Conservation (phyloP, 306 rosid species). For the Comarum palustre region DNA sequence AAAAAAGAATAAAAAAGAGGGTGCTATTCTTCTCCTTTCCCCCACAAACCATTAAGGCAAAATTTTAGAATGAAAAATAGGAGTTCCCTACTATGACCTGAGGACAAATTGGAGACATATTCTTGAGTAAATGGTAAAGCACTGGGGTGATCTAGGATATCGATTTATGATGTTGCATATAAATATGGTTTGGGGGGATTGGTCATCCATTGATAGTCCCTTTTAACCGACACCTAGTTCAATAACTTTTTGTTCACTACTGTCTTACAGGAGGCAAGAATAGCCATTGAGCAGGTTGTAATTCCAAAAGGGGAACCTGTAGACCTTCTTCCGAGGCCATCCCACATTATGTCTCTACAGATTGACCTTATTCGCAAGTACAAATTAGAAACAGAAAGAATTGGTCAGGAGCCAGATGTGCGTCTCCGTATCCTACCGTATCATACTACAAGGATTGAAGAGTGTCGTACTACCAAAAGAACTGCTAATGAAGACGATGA, state of each 20-base stretch:
- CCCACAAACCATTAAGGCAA: background rate
- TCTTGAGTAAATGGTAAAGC: background rate
- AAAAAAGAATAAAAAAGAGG: background rate
- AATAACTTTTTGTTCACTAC: background rate
- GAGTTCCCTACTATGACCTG: background rate
- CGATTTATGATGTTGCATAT: background rate
- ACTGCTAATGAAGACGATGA: slow-evolving; percentile 29
- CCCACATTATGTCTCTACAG: slow-evolving; percentile 58
- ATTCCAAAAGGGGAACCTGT: slow-evolving; percentile 73
- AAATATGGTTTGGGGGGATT: background rate
- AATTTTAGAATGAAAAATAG: background rate
- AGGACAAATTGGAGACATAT: background rate
- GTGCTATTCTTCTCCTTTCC: background rate
- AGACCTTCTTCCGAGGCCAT: slow-evolving; percentile 75
- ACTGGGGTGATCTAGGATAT: background rate
- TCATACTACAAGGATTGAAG: slow-evolving; percentile 28
- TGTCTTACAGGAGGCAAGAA: slow-evolving; percentile 75
- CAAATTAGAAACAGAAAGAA: slow-evolving; percentile 56
- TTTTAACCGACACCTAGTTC: background rate
- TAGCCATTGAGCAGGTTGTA: slow-evolving; percentile 76
- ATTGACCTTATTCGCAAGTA: slow-evolving; percentile 61
- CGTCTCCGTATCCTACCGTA: slow-evolving; percentile 68
- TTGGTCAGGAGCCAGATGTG: slow-evolving; percentile 34
- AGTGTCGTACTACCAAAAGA: slow-evolving; percentile 20
- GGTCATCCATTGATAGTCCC: background rate